Evolutionary conservation across 192 early-diverging fungal species (phyloP).

Genomic region (Mortierella antarctica): DNA sequence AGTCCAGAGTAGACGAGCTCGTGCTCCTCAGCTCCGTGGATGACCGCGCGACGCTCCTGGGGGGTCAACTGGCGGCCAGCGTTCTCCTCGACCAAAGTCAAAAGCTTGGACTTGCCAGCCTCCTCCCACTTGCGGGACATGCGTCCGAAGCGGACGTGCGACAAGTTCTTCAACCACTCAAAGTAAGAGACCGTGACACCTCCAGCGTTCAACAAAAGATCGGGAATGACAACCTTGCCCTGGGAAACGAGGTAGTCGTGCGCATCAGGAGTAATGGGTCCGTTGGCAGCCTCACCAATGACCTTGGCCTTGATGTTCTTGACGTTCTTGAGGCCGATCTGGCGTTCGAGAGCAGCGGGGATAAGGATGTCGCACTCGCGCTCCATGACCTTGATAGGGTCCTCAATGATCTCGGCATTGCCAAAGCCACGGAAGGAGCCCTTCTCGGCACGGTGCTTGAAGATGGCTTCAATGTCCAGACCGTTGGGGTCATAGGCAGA

Average conservation of each 20-base stretch:
- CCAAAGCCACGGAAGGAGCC: slow-evolving; percentile 77
- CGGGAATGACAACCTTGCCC: slow-evolving; percentile 77
- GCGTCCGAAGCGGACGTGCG: slow-evolving; percentile 87
- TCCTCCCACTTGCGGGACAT: slow-evolving; percentile 91
- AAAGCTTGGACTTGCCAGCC: slow-evolving; percentile 74
- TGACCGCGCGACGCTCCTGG: slow-evolving; percentile 76
- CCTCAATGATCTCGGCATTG: slow-evolving; percentile 69
- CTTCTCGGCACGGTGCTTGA: slow-evolving; percentile 70
- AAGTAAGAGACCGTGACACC: slow-evolving; percentile 87
- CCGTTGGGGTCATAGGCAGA: slow-evolving; percentile 73
- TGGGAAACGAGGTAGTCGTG: slow-evolving; percentile 72
- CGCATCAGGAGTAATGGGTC: slow-evolving; percentile 81
- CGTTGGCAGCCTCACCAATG: slow-evolving; percentile 88
- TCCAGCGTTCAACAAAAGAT: slow-evolving; percentile 83
- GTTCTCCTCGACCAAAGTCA: slow-evolving; percentile 78
- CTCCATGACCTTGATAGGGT: slow-evolving; percentile 70
- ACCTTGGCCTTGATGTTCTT: slow-evolving; percentile 83
- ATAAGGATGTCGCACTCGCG: slow-evolving; percentile 86
- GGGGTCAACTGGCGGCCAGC: slow-evolving; percentile 80
- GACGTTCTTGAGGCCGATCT: slow-evolving; percentile 80
- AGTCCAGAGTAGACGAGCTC: slow-evolving; percentile 89
- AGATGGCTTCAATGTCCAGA: slow-evolving; percentile 73
- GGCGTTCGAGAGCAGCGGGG: slow-evolving; percentile 85
- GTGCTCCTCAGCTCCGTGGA: slow-evolving; percentile 86
- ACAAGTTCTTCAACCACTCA: slow-evolving; percentile 86